Evolutionary conservation across 139 green algal species (phyloP), one percentile per base, ranked within the genome.

Genomic region (Coelastrella sp.): DNA sequence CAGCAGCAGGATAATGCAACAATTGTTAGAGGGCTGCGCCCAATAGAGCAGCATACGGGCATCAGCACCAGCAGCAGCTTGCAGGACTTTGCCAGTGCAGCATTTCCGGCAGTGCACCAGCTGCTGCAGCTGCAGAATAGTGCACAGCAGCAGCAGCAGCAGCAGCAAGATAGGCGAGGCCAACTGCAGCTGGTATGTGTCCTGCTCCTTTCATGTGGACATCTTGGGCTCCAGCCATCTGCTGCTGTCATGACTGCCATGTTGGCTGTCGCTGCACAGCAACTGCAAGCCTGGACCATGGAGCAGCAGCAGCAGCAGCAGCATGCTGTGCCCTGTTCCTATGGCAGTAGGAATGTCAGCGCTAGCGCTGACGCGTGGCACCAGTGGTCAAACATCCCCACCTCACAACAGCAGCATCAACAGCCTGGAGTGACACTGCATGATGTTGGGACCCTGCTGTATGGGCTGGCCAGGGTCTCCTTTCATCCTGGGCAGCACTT

Each of bases 251-350:
- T 80, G 25, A 10, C 24, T 19, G 74, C 25, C 1, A 59, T 80
- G 20, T 24, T 80, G 1, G 24, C 74, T 22, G 74, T 24, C 57
- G 74, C 74, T 59, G 74, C 74, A 80, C 17, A 57, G 25, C 74
- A 80, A 24, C 74, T 80, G 74, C 24, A 80, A 19, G 24, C 9
- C 24, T 80, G 74, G 74, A 58, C 10, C 5, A 8, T 19, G 4
- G 7, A 58, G 74, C 74, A 80, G 74, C 74, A 58, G 24, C 74
- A 7, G 73, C 73, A 80, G 74, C 74, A 80, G 24, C 74, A 80
- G 25, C 9, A 20, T 78, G 70, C 17, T 57, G 74, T 19, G 7
- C 9, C 25, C n/a, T 58, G 24, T 17, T 58, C 7, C 74, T 58
- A 24, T 24, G 58, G 74, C 14, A 80, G 74, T 24, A 80, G 74